Evolutionary conservation across 75 land plant species (phyloP).

Genomic region (Picea sitchensis): DNA sequence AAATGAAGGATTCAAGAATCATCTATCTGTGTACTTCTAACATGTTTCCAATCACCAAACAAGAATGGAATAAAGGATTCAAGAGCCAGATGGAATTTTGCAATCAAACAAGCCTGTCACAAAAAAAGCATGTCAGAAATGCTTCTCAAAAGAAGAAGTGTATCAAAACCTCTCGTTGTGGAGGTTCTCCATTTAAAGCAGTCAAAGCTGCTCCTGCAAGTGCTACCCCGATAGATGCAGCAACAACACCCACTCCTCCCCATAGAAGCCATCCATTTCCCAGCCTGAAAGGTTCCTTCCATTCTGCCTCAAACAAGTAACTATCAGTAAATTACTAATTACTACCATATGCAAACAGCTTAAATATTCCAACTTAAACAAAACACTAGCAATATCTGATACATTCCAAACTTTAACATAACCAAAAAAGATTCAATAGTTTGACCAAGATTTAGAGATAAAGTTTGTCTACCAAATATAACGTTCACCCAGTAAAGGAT

Average conservation of each 20-base stretch:
- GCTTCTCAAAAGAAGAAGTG: no score
- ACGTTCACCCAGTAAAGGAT: background rate
- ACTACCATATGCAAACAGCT: background rate
- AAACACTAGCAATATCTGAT: background rate
- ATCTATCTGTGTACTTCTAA: no score
- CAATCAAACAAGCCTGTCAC: no score
- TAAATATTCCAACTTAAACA: background rate
- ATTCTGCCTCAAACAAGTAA: constrained; percentile 35
- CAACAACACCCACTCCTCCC: constrained; percentile 70
- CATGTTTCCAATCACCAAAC: no score
- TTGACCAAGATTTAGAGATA: background rate
- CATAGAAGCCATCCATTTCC: constrained; percentile 88
- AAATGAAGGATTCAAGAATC: no score
- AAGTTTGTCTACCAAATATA: background rate
- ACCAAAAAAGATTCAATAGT: background rate
- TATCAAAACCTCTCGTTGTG: constrained; percentile 70
- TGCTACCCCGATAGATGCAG: constrained; percentile 59
- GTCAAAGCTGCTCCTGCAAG: constrained; percentile 51
- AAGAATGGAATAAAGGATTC: no score
- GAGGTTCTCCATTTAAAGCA: constrained; percentile 57
- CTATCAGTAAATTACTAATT: background rate
- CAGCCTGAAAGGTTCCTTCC: constrained; percentile 67
- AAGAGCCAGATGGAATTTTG: no score
- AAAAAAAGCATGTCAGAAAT: no score
- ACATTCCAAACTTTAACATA: background rate